A percentile compares a stretch with the other conserved stretches of the same genome.
phyloP scores from a whole-genome alignment of 805 yeast genomes.

The Cyberlindnera samutprakarnensis region DNA sequence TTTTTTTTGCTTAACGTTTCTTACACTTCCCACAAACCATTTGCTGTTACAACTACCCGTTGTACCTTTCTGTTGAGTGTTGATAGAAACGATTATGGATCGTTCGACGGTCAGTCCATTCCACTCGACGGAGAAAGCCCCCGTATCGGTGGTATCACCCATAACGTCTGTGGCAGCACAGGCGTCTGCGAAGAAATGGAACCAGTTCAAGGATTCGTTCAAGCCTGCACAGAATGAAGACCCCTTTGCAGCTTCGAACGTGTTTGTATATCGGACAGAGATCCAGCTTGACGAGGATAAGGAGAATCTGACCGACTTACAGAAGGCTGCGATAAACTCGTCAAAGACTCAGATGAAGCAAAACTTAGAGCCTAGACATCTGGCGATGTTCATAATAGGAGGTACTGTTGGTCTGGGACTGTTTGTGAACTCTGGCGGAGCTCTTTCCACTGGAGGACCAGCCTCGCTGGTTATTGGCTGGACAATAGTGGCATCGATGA shows the following conservation, averaged over 20 bases:
- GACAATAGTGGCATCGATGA: conserved; percentile 45
- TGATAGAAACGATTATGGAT: too few relatives aligned
- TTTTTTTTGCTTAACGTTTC: too few relatives aligned
- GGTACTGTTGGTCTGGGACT: conserved; percentile 82
- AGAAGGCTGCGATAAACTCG: conserved; percentile 21
- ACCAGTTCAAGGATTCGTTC: conserved; percentile 11
- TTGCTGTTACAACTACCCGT: too few relatives aligned
- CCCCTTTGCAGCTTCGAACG: conserved; percentile 5
- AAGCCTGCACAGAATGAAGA: conserved; percentile 12
- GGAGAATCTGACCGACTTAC: conserved; percentile 8
- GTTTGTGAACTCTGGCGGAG: conserved; percentile 68
- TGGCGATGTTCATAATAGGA: conserved; percentile 72
- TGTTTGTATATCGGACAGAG: conserved; percentile 8
- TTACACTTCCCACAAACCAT: too few relatives aligned
- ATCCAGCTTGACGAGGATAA: conserved; percentile 3
- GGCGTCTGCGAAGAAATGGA: conserved; percentile 6
- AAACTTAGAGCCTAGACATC: conserved; percentile 43
- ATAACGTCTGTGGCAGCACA: too few relatives aligned
- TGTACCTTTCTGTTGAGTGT: too few relatives aligned
- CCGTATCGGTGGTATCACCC: too few relatives aligned
- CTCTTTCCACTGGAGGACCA: conserved; percentile 67
- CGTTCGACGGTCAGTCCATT: too few relatives aligned
- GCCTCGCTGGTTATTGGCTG: conserved; percentile 41
- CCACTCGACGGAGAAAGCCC: too few relatives aligned
- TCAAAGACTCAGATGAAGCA: conserved; percentile 26